Conservation (phyloP, 371 early-diverging fungal species). For the Syncephalastrum monosporum region DNA sequence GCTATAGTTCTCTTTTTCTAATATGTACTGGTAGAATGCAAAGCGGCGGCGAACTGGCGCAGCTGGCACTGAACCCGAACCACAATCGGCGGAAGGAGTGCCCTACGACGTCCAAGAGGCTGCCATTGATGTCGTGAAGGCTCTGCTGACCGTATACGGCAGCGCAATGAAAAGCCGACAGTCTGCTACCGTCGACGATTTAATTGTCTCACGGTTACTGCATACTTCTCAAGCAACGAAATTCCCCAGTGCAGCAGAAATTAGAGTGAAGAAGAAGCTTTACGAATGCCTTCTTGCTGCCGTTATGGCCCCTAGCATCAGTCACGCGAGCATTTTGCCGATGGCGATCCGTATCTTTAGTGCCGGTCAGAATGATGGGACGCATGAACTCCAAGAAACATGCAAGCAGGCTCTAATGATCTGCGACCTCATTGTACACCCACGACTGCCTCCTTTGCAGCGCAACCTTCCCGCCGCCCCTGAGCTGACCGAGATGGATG, state of each 20-base stretch:
- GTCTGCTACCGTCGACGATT: conserved; percentile 28
- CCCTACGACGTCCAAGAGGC: conserved; percentile 33
- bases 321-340: conserved; percentile 43
- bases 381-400: conserved; percentile 36
- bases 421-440: conserved; percentile 61
- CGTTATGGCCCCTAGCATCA: conserved; percentile 36
- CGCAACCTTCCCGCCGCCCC: conserved; percentile 21
- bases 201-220: conserved; percentile 29
- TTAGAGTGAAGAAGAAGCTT: conserved; percentile 25
- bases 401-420: conserved; percentile 49
- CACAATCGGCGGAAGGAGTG: conserved; percentile 12
- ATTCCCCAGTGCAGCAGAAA: neutral
- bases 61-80: neutral
- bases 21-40: neutral
- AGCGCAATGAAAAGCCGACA: conserved; percentile 29
- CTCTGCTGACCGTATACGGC: conserved; percentile 26
- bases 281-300: conserved; percentile 41
- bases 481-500: neutral
- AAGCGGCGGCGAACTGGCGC: conserved; percentile 8
- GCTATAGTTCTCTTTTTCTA: too few species aligned
- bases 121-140: conserved; percentile 20
- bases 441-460: conserved; percentile 61
- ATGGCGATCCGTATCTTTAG: conserved; percentile 39
- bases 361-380: conserved; percentile 40
- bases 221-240: conserved; percentile 19